A percentile compares a stretch with the other conserved stretches of the same genome.
phyloP scores from a whole-genome alignment of 768 basidiomycete species.

The Amanita exitialis region DNA sequence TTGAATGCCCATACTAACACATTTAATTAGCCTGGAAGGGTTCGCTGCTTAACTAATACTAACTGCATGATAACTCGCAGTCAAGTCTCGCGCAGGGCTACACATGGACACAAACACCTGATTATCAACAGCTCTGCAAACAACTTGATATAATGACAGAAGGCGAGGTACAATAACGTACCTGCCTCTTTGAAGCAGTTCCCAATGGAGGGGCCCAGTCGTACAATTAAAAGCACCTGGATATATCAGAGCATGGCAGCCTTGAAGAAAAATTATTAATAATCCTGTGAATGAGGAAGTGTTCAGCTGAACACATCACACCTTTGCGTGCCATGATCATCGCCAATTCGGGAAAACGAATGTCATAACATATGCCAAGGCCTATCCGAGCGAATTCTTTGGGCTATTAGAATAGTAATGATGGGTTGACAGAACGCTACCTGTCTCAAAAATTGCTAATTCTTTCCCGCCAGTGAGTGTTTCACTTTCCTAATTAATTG shows the following conservation, averaged over 20 bases:
- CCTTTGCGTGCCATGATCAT: slow-evolving; percentile 86
- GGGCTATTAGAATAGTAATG: not conserved
- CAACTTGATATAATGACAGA: not conserved
- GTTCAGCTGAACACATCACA: slow-evolving; percentile 16
- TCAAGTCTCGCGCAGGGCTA: slow-evolving; percentile 82
- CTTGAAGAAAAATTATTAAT: slow-evolving; percentile 24
- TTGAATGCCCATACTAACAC: slow-evolving; percentile 77
- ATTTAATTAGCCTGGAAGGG: not conserved
- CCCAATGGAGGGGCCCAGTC: slow-evolving; percentile 96
- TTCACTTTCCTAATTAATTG: slow-evolving; percentile 65
- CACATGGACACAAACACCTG: slow-evolving; percentile 97
- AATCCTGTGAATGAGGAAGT: not conserved
- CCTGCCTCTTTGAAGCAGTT: slow-evolving; percentile 80
- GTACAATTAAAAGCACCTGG: slow-evolving; percentile 94
- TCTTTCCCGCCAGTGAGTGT: slow-evolving; percentile 69
- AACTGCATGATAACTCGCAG: slow-evolving; percentile 78
- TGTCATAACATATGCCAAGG: slow-evolving; percentile 93
- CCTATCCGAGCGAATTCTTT: slow-evolving; percentile 96
- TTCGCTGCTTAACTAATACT: not conserved
- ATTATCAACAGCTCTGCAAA: slow-evolving; percentile 86
- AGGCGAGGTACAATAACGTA: slow-evolving; percentile 18
- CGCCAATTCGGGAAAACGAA: slow-evolving; percentile 90
- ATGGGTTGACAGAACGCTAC: slow-evolving; percentile 24
- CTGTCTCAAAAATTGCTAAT: slow-evolving; percentile 81
- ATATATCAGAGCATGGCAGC: slow-evolving; percentile 83